Conservation (phyloP, 345 rosid species). For the Eucalyptus paniculata region DNA sequence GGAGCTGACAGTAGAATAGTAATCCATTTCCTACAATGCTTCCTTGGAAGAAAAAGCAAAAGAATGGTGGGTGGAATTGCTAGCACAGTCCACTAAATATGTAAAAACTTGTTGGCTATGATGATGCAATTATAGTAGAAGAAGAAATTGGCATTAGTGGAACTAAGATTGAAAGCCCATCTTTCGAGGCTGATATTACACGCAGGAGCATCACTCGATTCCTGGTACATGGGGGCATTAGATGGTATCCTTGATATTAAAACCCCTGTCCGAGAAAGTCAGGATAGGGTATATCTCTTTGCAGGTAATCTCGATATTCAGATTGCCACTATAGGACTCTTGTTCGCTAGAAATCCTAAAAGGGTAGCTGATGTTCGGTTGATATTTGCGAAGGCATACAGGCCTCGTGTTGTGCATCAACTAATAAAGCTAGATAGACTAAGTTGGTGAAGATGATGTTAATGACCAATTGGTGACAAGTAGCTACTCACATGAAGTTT, state of each 20-base stretch:
- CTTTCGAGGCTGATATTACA: conserved; percentile 17
- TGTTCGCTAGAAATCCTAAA: not conserved
- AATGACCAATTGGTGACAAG: conserved; percentile 11
- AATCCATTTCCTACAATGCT: no score
- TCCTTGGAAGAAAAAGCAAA: no score
- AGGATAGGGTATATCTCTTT: not conserved
- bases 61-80: no score
- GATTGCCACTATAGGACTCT: not conserved
- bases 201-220: not conserved
- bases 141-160: conserved; percentile 1
- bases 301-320: not conserved
- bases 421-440: not conserved
- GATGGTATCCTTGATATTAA: not conserved
- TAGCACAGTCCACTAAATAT: conserved; percentile 8
- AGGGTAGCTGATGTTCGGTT: not conserved
- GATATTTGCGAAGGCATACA: not conserved
- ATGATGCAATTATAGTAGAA: conserved; percentile 32
- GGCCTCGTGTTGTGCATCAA: not conserved
- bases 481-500: not conserved
- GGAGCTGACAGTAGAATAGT: no score
- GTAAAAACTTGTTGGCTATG: not conserved
- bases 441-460: not conserved
- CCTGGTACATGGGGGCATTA: not conserved
- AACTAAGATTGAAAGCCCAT: conserved; percentile 18
- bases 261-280: not conserved